Base-by-base conservation (phyloP, 176 grass and related monocot species). In the Musa beccarii region DNA sequence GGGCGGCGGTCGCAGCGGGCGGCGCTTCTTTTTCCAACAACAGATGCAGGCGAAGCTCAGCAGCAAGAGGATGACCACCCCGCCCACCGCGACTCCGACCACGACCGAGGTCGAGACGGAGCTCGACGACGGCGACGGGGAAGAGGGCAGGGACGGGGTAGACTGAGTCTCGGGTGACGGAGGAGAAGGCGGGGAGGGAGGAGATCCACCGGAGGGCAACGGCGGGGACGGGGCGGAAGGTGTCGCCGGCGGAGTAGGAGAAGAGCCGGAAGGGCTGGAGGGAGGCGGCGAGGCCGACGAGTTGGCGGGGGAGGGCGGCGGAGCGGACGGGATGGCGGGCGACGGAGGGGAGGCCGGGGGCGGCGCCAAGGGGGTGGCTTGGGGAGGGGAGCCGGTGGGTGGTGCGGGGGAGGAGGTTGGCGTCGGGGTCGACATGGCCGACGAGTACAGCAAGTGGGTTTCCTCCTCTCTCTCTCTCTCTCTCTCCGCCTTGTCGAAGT, bases 1-100 rank as follows among this genome's bases (percentile, higher is more conserved):
- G 22, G 22, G 10, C 22, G 63, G 63, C 22, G 63, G 2, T 10
- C 25, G 63, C 10, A 3, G 20, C 20, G 12, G 21, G 11, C 2
- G 23, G 2, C 63, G 23, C 63, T 66, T 66, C 63, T 66, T 66
- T 66, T 25, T 66, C 63, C 63, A 66, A 66, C 63, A 66, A 66
- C 23, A 66, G 23, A 66, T 11, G 11, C 63, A 22, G 22, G 25
- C 23, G 22, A 66, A 24, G 23, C 63, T 66, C n/a, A 66, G 63
- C 10, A 66, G 23, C 22, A 66, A 66, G 24, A 66, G 63, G 2
- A 28, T 13, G 11, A 29, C 22, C 22, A 66, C 63, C 10, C 63
- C 63, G 12, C 63, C 63, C 2, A 66, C 63, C 21, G 63, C 63
- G 11, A 66, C 63, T 11, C 63, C 63, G 11, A 66, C 63, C 21